Percentiles rank a stretch among this genome's conserved stretches.
Evolutionary conservation across 805 yeast species (phyloP).

Genomic region (Teunomyces panamensis): DNA sequence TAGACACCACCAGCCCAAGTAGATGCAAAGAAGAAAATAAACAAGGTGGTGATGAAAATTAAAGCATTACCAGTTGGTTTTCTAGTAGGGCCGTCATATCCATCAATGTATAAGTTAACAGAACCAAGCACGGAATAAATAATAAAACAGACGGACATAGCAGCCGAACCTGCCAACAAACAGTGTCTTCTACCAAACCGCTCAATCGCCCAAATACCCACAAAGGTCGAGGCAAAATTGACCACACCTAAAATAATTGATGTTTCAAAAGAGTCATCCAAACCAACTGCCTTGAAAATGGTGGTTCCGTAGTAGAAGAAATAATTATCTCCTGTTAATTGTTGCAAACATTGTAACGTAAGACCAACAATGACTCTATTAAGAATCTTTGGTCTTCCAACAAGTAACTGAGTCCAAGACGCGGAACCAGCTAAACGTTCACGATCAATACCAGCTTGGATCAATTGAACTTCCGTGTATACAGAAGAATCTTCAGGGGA

Average conservation of each 20-base stretch:
- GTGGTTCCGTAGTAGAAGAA: conserved; percentile 63
- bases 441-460: conserved; percentile 59
- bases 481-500: conserved; percentile 53
- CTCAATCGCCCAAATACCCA: conserved; percentile 51
- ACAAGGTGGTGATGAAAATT: conserved; percentile 64
- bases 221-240: conserved; percentile 53
- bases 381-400: conserved; percentile 62
- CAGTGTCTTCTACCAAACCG: conserved; percentile 48
- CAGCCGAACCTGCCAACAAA: conserved; percentile 42
- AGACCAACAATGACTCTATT: conserved; percentile 57
- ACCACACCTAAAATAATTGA: conserved; percentile 54
- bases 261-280: conserved; percentile 52
- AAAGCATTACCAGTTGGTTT: conserved; percentile 58
- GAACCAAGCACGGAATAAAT: conserved; percentile 63
- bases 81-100: conserved; percentile 35
- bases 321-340: conserved; percentile 60
- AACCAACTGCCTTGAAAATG: conserved; percentile 50
- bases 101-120: conserved; percentile 40
- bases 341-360: conserved; percentile 57
- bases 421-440: conserved; percentile 65
- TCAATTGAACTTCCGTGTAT: conserved; percentile 49
- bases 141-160: conserved; percentile 56
- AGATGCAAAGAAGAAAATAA: conserved; percentile 64
- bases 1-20: conserved; percentile 77
- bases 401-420: conserved; percentile 59